Percentiles rank a stretch among this genome's conserved stretches.
Conservation (phyloP, 371 early-diverging fungal species). For the Rhizopus sp. region DNA sequence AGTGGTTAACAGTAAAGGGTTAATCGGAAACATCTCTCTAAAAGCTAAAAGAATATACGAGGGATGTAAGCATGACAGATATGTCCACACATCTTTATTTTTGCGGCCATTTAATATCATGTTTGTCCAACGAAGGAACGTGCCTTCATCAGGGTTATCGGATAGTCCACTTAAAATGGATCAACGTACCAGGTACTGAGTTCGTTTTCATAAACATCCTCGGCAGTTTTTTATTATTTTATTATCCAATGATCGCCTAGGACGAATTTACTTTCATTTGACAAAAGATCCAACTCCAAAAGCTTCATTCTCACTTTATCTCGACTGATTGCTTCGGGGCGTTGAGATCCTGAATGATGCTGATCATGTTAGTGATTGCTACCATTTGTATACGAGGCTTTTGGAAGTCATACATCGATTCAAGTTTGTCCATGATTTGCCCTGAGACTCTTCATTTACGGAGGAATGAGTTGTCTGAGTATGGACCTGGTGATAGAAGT, state of each 20-base stretch:
- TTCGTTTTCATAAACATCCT: no score
- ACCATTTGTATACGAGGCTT: constrained; percentile 13
- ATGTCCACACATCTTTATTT: no score
- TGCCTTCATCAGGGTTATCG: neutral
- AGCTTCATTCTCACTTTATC: neutral
- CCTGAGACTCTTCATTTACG: neutral
- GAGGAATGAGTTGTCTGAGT: constrained; percentile 4
- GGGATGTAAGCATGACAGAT: no score
- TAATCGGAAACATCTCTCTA: no score
- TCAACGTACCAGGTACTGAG: neutral
- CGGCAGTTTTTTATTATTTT: no score
- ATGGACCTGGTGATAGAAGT: constrained; percentile 17
- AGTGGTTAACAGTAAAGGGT: no score
- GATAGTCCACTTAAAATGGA: neutral
- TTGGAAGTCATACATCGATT: constrained; percentile 13
- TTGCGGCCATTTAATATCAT: neutral
- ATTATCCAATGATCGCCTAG: no score
- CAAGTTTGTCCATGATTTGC: constrained; percentile 12
- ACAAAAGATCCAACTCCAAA: no score
- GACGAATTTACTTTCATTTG: no score
- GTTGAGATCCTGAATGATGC: constrained; percentile 14
- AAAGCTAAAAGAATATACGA: no score
- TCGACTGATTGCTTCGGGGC: constrained; percentile 16
- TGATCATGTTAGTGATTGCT: constrained; percentile 11
- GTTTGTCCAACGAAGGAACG: neutral